Evolutionary conservation across 345 rosid genomes (phyloP).

Genomic region (Salix exigua): DNA sequence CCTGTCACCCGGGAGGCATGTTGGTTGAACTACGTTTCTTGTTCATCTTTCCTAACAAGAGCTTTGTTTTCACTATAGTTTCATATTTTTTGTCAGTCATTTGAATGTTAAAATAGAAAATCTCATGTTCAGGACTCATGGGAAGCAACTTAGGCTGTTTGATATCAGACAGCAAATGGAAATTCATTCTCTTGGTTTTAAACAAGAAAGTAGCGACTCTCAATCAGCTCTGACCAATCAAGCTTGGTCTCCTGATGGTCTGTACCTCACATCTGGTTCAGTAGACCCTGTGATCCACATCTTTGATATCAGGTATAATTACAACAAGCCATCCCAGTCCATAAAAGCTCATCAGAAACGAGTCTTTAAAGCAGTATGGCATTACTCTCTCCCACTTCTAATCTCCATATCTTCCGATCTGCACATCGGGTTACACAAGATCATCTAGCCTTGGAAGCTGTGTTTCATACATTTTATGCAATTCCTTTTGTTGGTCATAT

Average conservation of each 20-base stretch:
- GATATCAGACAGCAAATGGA: constrained; percentile 78
- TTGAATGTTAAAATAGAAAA: background rate
- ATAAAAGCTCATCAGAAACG: constrained; percentile 81
- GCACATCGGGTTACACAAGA: constrained; percentile 74
- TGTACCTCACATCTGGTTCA: constrained; percentile 77
- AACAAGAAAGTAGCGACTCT: constrained; percentile 90
- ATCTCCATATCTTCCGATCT: constrained; percentile 87
- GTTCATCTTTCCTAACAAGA: background rate
- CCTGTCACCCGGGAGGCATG: background rate
- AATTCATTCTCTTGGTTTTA: constrained; percentile 86
- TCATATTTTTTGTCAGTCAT: background rate
- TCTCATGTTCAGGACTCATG: constrained; percentile 54
- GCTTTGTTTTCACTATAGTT: background rate
- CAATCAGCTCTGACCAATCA: constrained; percentile 91
- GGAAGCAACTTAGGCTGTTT: constrained; percentile 72
- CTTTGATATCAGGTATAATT: constrained; percentile 81
- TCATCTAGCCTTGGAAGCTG: background rate
- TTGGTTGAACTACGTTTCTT: background rate
- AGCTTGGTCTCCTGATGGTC: constrained; percentile 93
- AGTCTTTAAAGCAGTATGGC: constrained; percentile 88
- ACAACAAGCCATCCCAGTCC: constrained; percentile 72
- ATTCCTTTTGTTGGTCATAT: background rate
- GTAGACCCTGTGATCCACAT: constrained; percentile 85
- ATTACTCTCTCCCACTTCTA: constrained; percentile 62
- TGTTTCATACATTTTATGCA: background rate